Percentiles rank a stretch among this genome's conserved stretches.
These are phyloP conservation scores for Magnolia changhungtana DNA, from an alignment of 164 flowering plant genomes.

Conservation along the genomic window DNA sequence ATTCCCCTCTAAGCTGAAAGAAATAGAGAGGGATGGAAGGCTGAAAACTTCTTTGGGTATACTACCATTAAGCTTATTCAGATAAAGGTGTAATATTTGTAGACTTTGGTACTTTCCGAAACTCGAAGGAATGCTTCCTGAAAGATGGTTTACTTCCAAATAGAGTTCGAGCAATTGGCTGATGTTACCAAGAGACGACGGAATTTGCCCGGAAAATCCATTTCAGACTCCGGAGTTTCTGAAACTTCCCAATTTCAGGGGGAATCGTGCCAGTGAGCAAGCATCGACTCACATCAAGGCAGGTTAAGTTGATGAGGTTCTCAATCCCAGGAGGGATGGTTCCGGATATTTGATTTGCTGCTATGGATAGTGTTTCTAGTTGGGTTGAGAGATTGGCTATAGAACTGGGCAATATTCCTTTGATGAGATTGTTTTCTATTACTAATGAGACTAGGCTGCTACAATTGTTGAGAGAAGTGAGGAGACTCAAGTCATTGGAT, in stretches of 20 bases:
- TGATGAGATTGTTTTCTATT: too few relatives aligned
- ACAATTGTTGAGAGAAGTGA: slow-evolving; percentile 1
- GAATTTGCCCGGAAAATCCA: slow-evolving; percentile 14
- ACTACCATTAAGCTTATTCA: slow-evolving; percentile 12
- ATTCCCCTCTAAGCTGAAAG: slow-evolving; percentile 8
- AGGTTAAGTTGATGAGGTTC: slow-evolving; percentile 21
- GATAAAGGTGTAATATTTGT: neutral
- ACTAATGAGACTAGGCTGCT: too few relatives aligned
- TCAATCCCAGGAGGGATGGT: slow-evolving; percentile 19
- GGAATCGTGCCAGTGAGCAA: slow-evolving; percentile 21
- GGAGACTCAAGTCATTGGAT: neutral
- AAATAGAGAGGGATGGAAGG: neutral
- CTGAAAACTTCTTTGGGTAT: slow-evolving; percentile 9
- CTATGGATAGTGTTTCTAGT: neutral
- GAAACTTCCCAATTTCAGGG: neutral
- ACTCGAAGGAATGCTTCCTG: slow-evolving; percentile 18
- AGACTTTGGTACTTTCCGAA: slow-evolving; percentile 2
- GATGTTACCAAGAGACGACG: slow-evolving; percentile 27
- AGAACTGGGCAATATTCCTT: slow-evolving; percentile 9
- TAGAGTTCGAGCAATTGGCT: neutral
- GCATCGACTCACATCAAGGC: neutral
- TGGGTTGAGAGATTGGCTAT: slow-evolving; percentile 22
- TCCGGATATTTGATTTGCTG: slow-evolving; percentile 8
- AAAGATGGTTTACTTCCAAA: slow-evolving; percentile 10
- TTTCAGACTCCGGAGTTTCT: neutral